These are phyloP conservation scores for Seiridium cupressi DNA, from an alignment of 2,329 filamentous ascomycete species.

Conservation along the genomic window DNA sequence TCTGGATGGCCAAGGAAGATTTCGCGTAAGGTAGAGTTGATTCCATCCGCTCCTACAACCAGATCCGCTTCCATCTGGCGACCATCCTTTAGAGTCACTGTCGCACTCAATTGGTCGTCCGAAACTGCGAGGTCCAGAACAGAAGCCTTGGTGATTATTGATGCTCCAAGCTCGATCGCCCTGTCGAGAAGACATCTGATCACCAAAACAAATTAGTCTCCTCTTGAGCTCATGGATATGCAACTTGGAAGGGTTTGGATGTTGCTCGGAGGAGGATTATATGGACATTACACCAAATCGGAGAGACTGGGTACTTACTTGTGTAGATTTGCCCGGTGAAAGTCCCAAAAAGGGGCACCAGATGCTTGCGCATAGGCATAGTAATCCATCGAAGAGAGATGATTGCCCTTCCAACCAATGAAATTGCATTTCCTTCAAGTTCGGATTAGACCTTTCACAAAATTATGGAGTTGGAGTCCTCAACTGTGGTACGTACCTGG, in stretches of 20 bases:
- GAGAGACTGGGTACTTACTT: constrained; percentile 15
- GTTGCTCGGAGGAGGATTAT: no score
- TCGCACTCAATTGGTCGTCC: constrained; percentile 28
- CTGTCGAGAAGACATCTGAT: constrained; percentile 36
- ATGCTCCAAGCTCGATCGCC: constrained; percentile 45
- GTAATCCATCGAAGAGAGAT: constrained; percentile 47
- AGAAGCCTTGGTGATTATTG: constrained; percentile 40
- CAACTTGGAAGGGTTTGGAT: no score
- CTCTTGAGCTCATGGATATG: no score
- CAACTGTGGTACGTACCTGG: constrained; percentile 9
- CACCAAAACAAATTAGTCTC: no score
- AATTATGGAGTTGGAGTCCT: no score
- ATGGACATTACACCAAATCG: no score
- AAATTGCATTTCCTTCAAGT: constrained; percentile 39
- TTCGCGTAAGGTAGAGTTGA: constrained; percentile 42
- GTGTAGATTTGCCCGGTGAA: constrained; percentile 53
- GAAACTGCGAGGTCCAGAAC: constrained; percentile 39
- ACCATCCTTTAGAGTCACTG: constrained; percentile 37
- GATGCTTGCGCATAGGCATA: constrained; percentile 30
- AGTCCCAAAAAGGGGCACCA: constrained; percentile 49
- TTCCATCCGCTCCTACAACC: constrained; percentile 46
- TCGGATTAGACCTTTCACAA: neutral
- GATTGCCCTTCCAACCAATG: constrained; percentile 50
- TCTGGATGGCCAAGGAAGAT: constrained; percentile 41
- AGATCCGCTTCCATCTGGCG: constrained; percentile 36